Conservation (phyloP, 495 filamentous ascomycete species). For the Penicillium subrubescens region DNA sequence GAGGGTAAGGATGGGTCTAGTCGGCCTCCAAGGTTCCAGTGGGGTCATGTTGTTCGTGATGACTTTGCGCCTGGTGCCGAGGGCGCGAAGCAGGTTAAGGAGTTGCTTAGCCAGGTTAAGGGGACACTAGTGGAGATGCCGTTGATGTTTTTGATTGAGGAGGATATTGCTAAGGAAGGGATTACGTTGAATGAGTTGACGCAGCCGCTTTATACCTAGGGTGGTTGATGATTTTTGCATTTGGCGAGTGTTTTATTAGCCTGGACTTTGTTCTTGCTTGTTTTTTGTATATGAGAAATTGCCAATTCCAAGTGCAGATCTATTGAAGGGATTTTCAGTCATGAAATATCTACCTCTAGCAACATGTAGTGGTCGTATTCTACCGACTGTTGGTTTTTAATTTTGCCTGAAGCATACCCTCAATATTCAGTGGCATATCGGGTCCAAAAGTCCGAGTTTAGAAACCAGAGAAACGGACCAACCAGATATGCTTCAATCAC, state of each 20-base stretch:
- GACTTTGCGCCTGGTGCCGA: conserved; percentile 68
- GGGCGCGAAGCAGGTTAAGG: conserved; percentile 77
- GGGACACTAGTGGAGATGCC: conserved; percentile 93
- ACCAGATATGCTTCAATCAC: too few relatives aligned
- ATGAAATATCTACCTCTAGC: neutral
- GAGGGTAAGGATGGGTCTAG: conserved; percentile 39
- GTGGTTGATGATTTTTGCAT: neutral
- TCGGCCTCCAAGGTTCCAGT: conserved; percentile 57
- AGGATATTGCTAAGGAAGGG: conserved; percentile 87
- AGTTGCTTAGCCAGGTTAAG: conserved; percentile 69
- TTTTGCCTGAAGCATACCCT: too few relatives aligned
- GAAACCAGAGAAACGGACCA: too few relatives aligned
- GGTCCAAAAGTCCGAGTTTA: too few relatives aligned
- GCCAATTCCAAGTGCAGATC: neutral
- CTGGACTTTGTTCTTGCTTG: neutral
- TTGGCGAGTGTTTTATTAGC: neutral
- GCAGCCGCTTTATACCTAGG: conserved; percentile 79
- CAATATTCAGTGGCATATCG: too few relatives aligned
- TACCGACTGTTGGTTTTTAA: too few relatives aligned
- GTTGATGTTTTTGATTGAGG: conserved; percentile 80
- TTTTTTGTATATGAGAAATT: neutral
- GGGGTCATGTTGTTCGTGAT: conserved; percentile 83
- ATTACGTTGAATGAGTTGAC: conserved; percentile 78
- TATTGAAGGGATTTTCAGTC: neutral
- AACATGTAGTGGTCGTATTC: neutral